Evolutionary conservation across 1,139 yeast species (phyloP).

Genomic region (Suhomyces atakaporum): DNA sequence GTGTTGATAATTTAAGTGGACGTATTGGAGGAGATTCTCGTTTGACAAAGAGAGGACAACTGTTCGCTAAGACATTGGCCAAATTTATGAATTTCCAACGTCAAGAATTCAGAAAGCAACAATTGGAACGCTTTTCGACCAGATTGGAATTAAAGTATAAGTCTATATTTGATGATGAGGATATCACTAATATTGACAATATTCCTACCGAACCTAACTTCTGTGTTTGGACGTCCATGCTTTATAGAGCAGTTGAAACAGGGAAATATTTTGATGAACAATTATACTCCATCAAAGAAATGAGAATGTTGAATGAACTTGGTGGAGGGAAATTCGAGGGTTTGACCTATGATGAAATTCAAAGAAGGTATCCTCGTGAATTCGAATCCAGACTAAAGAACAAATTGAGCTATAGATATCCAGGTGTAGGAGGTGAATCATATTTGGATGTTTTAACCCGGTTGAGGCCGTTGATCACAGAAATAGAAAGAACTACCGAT

Average conservation of each 20-base stretch:
- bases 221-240: slow-evolving; percentile 93
- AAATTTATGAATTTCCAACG: slow-evolving; percentile 76
- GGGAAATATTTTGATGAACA: slow-evolving; percentile 73
- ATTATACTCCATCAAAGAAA: slow-evolving; percentile 77
- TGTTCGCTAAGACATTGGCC: slow-evolving; percentile 70
- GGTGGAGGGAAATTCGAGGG: slow-evolving; percentile 95
- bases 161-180: slow-evolving; percentile 29
- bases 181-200: slow-evolving; percentile 29
- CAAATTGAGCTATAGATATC: slow-evolving; percentile 83
- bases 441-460: slow-evolving; percentile 91
- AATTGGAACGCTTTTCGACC: slow-evolving; percentile 54
- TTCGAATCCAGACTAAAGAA: slow-evolving; percentile 72
- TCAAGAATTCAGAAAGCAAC: slow-evolving; percentile 65
- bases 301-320: slow-evolving; percentile 90
- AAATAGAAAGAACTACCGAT: slow-evolving; percentile 87
- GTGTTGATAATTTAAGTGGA: slow-evolving; percentile 80
- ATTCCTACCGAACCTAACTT: slow-evolving; percentile 67
- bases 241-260: slow-evolving; percentile 74
- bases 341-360: slow-evolving; percentile 55
- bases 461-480: slow-evolving; percentile 86
- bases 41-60: slow-evolving; percentile 75
- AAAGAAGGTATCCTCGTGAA: slow-evolving; percentile 69
- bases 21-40: slow-evolving; percentile 91
- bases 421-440: slow-evolving; percentile 97
- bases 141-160: slow-evolving; percentile 46